Evolutionary conservation across 2,329 filamentous ascomycete species (phyloP), one percentile per base, ranked within the genome.

Genomic region (Aspergillus bombycis): DNA sequence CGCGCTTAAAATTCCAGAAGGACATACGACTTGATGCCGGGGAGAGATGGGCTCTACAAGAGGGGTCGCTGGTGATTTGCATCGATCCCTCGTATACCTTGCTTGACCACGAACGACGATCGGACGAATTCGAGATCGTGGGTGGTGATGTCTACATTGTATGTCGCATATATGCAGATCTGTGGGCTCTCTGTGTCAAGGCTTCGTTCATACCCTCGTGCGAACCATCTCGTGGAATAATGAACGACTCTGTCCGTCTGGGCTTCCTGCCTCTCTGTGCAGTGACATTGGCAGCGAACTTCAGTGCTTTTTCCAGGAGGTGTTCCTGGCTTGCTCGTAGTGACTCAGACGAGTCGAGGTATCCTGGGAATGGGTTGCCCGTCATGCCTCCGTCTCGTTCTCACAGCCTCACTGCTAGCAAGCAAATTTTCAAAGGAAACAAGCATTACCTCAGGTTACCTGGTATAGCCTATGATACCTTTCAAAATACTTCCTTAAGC

Each of bases 181-280:
- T 77, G 34, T 78, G 75, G 75, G 74, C 75, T 53, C 70, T 75
- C 5, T 78, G 75, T 62, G 64, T 67, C 21, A 73, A 71, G 28
- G 57, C 72, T 14, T 72, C 71, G 19, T 67, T 72, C 9, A 48
- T 63, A 23, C 30, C 59, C 12, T 62, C 61, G 8, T 21, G 58
- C 14, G 48, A 59, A 23, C 55, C 19, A 7, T 53, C 48, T n/a
- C 21, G 57, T 21, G 43, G 60, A 8, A 52, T 48, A 1, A 53
- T 60, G 9, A 58, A 57, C 16, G 50, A 60, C 16, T 62, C 57
- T 26, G 57, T 64, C 23, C 65, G 67, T 41, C 54, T 75, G 48
- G 71, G 67, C 6, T 76, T 77, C 58, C 62, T 75, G 26, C 74
- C 75, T n/a, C 69, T 77, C 11, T 77, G 75, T 46, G 67, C 73